Conservation (phyloP, 331 rosid species). For the Prunus yedoensis region DNA sequence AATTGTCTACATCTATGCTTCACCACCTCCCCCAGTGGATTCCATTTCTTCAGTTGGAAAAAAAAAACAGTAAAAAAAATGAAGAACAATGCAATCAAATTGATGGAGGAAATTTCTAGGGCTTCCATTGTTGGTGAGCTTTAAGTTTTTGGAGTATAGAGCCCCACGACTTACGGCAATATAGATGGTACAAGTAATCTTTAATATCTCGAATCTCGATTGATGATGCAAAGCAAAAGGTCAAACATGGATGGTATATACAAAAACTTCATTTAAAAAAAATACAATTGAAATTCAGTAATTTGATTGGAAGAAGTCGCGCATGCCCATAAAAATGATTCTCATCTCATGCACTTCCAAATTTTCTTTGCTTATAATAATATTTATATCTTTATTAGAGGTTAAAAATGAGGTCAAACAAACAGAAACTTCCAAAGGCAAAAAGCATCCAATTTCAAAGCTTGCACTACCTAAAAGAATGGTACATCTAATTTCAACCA, state of each 20-base stretch:
- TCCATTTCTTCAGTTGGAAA: not conserved
- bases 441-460: not conserved
- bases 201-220: not conserved
- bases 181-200: not conserved
- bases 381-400: not conserved
- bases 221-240: not conserved
- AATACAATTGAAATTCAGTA: not conserved
- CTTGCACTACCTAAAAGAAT: not conserved
- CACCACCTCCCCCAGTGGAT: constrained; percentile 10
- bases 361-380: not conserved
- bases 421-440: not conserved
- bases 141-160: not conserved
- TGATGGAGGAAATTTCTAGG: not conserved
- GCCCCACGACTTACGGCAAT: not conserved
- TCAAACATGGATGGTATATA: not conserved
- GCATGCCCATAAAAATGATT: not conserved
- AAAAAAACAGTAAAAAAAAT: not conserved
- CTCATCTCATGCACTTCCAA: not conserved
- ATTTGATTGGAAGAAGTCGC: not conserved
- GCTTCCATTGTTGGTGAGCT: not conserved
- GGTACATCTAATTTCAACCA: not conserved
- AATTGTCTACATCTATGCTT: constrained; percentile 10
- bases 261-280: no score
- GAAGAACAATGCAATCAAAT: not conserved
- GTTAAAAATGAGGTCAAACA: not conserved